Base-by-base conservation (phyloP, 768 basidiomycete genomes). In the Tephrocybe sp. region DNA sequence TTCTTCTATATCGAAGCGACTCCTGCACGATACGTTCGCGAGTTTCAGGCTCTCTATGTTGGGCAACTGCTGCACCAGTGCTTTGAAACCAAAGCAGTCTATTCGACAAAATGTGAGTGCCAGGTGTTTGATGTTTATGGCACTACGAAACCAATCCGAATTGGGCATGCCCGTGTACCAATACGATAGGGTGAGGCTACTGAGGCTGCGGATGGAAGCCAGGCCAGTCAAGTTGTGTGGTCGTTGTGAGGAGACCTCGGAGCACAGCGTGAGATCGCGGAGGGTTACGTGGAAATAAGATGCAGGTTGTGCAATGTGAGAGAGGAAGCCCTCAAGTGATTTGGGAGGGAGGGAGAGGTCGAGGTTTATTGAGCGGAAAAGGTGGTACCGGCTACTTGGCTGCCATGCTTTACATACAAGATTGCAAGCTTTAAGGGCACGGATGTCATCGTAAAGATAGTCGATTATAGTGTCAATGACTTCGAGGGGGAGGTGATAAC, bases 341-440 rank as follows among this genome's bases (percentile, higher is more conserved):
- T 42, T 30, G 14, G 16, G 49, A 2, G 56, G 49, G 14, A 43
- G 56, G 31, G 56, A 51, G 26, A 54, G 46, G 34, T 54, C 46
- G 38, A 52, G 52, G 26, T 48, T 23, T 13, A 48, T 39, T 35
- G 43, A 41, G 26, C 17, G 49, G 49, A 48, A 57, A 31, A 53
- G 53, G 19, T 48, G 42, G 23, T 42, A 14, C 26, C 22, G 42
- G 23, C 51, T 40, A 23, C 33, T 23, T 12, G 48, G 39, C 17
- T 52, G 48, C 51, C 48, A 50, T 9, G 53, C 42, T 39, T 49
- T 54, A 17, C 53, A 48, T 0, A 55, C 54, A 3, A 55, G 46
- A 33, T 33, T 42, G 32, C 54, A 51, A 7, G 54, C 45, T 14
- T 51, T 51, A 33, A 55, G 23, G 33, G 50, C 17, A 13, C n/a